Percentiles rank a stretch among this genome's conserved stretches.
Evolutionary conservation across 495 filamentous ascomycete species (phyloP).

Genomic region (Chaetomium fimeti): DNA sequence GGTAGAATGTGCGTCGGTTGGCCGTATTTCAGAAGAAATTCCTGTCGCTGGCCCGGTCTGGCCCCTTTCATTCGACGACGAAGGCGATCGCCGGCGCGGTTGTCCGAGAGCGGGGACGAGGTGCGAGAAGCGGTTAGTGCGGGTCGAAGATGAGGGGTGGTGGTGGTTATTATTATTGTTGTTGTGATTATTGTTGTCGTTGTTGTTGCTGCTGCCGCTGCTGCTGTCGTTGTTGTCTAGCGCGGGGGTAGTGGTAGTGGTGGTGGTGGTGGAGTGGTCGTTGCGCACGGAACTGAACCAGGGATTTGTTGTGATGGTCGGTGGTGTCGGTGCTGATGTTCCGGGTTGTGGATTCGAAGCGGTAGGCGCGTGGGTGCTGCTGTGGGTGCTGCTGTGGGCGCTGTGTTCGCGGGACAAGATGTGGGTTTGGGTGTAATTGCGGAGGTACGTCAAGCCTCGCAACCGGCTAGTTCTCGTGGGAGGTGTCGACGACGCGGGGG

Average conservation of each 20-base stretch:
- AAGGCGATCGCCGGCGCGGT: conserved; percentile 27
- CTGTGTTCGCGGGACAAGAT: conserved; percentile 53
- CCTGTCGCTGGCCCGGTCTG: conserved; percentile 6
- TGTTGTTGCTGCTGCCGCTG: too few species aligned
- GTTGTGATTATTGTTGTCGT: too few species aligned
- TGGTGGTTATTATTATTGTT: too few species aligned
- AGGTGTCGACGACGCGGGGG: conserved; percentile 45
- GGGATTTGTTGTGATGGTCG: conserved; percentile 27
- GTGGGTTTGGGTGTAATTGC: conserved; percentile 68
- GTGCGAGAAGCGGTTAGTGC: conserved; percentile 32
- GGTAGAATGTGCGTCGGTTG: conserved; percentile 22
- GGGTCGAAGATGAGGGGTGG: conserved; percentile 27
- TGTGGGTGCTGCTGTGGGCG: conserved; percentile 33
- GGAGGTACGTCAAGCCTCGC: conserved; percentile 70
- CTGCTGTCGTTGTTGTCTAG: conserved; percentile 19
- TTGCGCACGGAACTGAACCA: conserved; percentile 36
- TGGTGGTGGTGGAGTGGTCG: conserved; percentile 20
- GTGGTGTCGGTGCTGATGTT: conserved; percentile 24
- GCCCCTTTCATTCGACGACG: conserved; percentile 6
- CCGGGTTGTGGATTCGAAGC: conserved; percentile 30
- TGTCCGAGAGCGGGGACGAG: conserved; percentile 30
- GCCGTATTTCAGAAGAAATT: not conserved
- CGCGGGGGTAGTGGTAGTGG: not conserved
- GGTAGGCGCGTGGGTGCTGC: conserved; percentile 23
- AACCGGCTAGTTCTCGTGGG: conserved; percentile 58